Evolutionary conservation across 2,329 filamentous ascomycete genomes (phyloP).

Genomic region (Rasamsonia emersonii): DNA sequence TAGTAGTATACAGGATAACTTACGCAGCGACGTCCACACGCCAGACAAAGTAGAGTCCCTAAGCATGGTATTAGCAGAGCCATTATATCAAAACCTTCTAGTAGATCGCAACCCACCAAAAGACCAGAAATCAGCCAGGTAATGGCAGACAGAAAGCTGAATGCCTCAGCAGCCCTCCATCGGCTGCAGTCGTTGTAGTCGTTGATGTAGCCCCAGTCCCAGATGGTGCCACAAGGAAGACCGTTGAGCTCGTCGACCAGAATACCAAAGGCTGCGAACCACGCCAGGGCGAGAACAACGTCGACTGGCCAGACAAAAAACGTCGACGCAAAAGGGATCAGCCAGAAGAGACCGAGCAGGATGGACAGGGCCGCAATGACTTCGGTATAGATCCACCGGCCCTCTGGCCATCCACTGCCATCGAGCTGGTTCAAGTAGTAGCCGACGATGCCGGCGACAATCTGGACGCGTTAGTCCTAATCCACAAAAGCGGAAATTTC

Average conservation of each 20-base stretch:
- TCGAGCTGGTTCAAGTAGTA: constrained; percentile 45
- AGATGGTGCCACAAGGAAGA: constrained; percentile 47
- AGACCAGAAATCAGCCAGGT: constrained; percentile 60
- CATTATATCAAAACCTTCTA: background rate
- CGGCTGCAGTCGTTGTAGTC: constrained; percentile 50
- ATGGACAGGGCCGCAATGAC: constrained; percentile 62
- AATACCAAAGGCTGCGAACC: constrained; percentile 62
- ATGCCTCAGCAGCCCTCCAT: constrained; percentile 64
- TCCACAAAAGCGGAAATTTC: constrained; percentile 15
- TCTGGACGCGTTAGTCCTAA: constrained; percentile 18
- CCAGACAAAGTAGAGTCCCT: constrained; percentile 12
- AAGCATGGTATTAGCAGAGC: background rate
- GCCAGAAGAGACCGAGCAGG: constrained; percentile 60
- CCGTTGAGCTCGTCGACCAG: constrained; percentile 50
- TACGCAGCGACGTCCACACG: constrained; percentile 5
- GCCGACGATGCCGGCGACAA: constrained; percentile 60
- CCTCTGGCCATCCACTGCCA: constrained; percentile 46
- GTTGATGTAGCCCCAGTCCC: constrained; percentile 51
- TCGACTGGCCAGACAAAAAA: constrained; percentile 68
- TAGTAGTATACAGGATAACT: background rate
- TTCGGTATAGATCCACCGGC: constrained; percentile 66
- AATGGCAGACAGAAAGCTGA: constrained; percentile 62
- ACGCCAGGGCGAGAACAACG: constrained; percentile 57
- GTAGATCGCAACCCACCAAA: constrained; percentile 31
- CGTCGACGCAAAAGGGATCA: constrained; percentile 59